These are phyloP conservation scores for Sporothrix brasiliensis DNA, from an alignment of 2,329 filamentous ascomycete species.

Conservation along the genomic window DNA sequence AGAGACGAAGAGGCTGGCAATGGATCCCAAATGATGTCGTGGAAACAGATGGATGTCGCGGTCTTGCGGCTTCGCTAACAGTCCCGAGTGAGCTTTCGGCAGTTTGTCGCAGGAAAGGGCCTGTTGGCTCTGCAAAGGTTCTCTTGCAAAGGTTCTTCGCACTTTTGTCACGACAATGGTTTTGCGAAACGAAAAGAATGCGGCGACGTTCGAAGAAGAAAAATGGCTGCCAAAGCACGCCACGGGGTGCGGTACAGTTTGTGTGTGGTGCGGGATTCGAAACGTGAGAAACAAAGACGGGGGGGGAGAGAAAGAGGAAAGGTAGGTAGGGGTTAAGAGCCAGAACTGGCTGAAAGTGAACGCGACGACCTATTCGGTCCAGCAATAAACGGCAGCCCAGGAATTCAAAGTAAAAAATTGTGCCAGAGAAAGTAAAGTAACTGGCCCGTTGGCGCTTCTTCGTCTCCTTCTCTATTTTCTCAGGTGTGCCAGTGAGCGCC, in stretches of 20 bases:
- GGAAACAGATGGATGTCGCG: conserved; percentile 10
- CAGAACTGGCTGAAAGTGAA: conserved; percentile 25
- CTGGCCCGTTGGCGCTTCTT: background rate
- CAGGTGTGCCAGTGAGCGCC: background rate
- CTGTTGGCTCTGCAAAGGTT: background rate
- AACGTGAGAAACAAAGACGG: conserved; percentile 30
- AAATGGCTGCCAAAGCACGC: conserved; percentile 30
- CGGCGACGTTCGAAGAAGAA: conserved; percentile 23
- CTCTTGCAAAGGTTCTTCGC: background rate
- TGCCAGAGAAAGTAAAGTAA: background rate
- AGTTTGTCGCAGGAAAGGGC: background rate
- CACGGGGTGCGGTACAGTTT: conserved; percentile 21
- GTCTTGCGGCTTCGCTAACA: conserved; percentile 13
- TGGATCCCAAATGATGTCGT: conserved; percentile 7
- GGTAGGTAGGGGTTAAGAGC: conserved; percentile 23
- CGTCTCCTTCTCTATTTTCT: background rate
- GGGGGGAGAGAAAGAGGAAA: conserved; percentile 23
- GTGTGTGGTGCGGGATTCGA: conserved; percentile 31
- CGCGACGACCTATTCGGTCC: conserved; percentile 27
- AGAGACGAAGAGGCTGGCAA: conserved; percentile 2
- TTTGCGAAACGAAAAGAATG: conserved; percentile 19
- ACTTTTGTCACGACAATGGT: background rate
- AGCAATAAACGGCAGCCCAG: conserved; percentile 6
- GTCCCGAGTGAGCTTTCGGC: background rate
- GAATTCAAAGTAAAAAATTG: background rate